These are phyloP conservation scores for Globisporangium spinosum DNA, from an alignment of 352 stramenopile genomes.

Conservation along the genomic window DNA sequence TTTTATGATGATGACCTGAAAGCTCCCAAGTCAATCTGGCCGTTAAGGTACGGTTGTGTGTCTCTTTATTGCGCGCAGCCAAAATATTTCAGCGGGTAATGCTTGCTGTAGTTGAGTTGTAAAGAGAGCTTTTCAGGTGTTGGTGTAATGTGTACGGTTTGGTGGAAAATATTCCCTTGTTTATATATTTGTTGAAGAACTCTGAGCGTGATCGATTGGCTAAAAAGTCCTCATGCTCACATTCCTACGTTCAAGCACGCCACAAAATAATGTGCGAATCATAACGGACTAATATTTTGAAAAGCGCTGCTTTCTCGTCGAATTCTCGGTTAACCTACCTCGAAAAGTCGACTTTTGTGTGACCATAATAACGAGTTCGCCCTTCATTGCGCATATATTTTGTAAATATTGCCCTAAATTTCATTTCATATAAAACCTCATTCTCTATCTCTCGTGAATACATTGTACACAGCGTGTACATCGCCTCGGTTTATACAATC, in stretches of 20 bases:
- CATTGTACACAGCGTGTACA: too few species aligned
- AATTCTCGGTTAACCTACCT: too few species aligned
- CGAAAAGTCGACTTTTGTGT: too few species aligned
- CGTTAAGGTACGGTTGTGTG: background rate
- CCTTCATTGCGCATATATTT: too few species aligned
- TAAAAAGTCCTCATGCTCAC: background rate
- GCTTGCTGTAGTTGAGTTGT: background rate
- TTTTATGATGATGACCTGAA: background rate
- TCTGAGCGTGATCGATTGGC: background rate
- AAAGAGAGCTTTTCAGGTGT: background rate
- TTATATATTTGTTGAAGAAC: background rate
- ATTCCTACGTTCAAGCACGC: background rate
- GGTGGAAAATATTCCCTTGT: background rate
- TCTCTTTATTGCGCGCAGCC: slow-evolving; percentile 1
- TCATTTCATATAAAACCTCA: too few species aligned
- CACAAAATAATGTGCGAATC: background rate
- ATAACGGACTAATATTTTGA: background rate
- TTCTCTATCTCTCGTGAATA: too few species aligned
- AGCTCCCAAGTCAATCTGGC: background rate
- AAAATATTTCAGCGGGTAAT: background rate
- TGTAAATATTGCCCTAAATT: too few species aligned
- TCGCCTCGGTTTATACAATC: too few species aligned
- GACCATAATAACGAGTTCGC: too few species aligned
- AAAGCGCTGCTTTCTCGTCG: background rate
- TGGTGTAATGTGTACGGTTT: background rate